Evolutionary conservation across 257 asterid species (phyloP).

Genomic region (Echites panduratus): DNA sequence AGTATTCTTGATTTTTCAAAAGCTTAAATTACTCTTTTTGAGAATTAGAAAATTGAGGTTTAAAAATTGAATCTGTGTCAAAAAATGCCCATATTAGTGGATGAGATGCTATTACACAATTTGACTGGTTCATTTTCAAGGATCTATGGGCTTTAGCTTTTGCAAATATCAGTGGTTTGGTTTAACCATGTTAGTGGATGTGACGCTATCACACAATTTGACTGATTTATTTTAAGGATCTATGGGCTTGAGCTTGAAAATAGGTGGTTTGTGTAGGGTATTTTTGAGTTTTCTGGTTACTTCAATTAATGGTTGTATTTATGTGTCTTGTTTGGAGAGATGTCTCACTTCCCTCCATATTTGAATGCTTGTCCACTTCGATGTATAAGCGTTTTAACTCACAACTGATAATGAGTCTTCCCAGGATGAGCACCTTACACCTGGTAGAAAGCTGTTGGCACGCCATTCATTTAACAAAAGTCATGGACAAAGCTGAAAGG

Average conservation of each 20-base stretch:
- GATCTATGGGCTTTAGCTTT: no score
- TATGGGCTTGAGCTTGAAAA: not conserved
- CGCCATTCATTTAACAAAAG: conserved; percentile 69
- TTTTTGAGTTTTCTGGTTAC: not conserved
- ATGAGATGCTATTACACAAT: no score
- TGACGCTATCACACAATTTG: not conserved
- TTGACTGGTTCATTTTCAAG: no score
- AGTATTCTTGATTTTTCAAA: no score
- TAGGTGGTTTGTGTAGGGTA: not conserved
- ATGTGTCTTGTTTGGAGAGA: not conserved
- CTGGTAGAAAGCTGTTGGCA: conserved; percentile 66
- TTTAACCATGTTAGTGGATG: not conserved
- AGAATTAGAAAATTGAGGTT: no score
- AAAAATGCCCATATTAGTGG: no score
- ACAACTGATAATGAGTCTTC: conserved; percentile 21
- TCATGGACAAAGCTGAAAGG: conserved; percentile 54
- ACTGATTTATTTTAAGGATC: not conserved
- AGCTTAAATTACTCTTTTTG: no score
- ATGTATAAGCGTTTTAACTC: conserved; percentile 15
- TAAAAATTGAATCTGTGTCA: no score
- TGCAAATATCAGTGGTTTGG: no score
- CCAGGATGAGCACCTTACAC: conserved; percentile 83
- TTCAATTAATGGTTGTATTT: not conserved
- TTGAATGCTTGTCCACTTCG: conserved; percentile 1
- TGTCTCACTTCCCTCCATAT: not conserved